Conservation (phyloP, 2,329 filamentous ascomycete species). For the Talaromyces sp. region DNA sequence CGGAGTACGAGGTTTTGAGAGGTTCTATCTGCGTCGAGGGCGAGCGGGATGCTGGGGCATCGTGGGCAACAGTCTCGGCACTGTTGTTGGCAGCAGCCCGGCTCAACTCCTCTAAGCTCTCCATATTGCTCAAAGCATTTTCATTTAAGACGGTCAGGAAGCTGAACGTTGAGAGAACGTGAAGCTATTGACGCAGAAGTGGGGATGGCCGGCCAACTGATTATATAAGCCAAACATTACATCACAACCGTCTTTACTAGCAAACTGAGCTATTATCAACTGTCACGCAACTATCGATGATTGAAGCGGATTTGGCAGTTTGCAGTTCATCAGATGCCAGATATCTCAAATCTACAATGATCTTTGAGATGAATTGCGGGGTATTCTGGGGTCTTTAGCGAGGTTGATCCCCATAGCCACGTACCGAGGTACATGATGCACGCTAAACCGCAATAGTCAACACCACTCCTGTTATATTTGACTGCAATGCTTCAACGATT, state of each 20-base stretch:
- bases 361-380: background rate
- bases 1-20: slow-evolving; percentile 6
- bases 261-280: background rate
- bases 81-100: slow-evolving; percentile 19
- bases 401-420: background rate
- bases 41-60: slow-evolving; percentile 17
- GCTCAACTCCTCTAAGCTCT: slow-evolving; percentile 35
- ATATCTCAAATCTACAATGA: no score
- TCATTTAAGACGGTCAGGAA: background rate
- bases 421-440: slow-evolving; percentile 6
- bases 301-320: no score
- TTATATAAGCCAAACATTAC: background rate
- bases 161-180: background rate
- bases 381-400: background rate
- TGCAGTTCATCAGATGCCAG: no score
- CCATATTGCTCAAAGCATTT: slow-evolving; percentile 27
- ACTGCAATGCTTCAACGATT: background rate
- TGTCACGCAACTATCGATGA: no score
- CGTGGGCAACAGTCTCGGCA: slow-evolving; percentile 18
- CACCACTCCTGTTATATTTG: background rate
- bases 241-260: background rate
- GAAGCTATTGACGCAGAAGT: background rate
- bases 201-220: background rate
- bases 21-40: slow-evolving; percentile 12
- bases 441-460: background rate